Evolutionary conservation across 148 eudicot species (phyloP), one percentile per base, ranked within the genome.

Genomic region (Persicaria tinctoria): DNA sequence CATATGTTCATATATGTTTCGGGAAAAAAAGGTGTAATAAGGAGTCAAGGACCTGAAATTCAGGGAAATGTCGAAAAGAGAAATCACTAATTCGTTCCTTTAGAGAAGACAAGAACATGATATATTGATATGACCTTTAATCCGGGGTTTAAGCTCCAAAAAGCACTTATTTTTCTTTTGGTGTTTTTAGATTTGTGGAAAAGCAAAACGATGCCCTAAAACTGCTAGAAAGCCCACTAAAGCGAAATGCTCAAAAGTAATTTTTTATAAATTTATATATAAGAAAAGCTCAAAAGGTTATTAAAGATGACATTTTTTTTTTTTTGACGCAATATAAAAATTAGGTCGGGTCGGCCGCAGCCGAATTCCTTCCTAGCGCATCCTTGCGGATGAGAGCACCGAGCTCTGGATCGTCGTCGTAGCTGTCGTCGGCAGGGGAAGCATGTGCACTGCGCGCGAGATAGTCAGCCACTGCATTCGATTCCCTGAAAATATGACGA

Each of bases 101-200:
- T 66, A 17, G 47, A 41, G 70, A 41, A 66, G 47, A 66, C 8
- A 66, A 66, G 18, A 66, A 13, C 70, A 66, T 32, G 70, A 66
- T n/a, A n/a, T n/a, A n/a, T n/a, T n/a, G n/a, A n/a, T n/a, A n/a
- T 38, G 70, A 66, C 70, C 70, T 66, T 66, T 66, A 66, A 38
- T 66, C 70, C 70, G 70, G 70, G 46, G 70, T 66, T 66, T 41
- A 66, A 14, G 70, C 70, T 66, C 17, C 11, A 66, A 13, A 66
- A 66, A 66, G 70, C 69, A 63, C 11, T 46, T 46, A 32, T 63
- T 63, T 3, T 11, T 63, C 13, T 32, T 63, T 63, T 20, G 13
- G 11, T 20, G 23, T 8, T 60, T 63, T 11, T 66, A 66, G 70
- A 32, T 12, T 11, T 64, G 8, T 64, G 70, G 46, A 64, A 64